Evolutionary conservation across 2,329 filamentous ascomycete genomes (phyloP), one percentile per base, ranked within the genome.

Genomic region (Sclerotiophoma versabilis): DNA sequence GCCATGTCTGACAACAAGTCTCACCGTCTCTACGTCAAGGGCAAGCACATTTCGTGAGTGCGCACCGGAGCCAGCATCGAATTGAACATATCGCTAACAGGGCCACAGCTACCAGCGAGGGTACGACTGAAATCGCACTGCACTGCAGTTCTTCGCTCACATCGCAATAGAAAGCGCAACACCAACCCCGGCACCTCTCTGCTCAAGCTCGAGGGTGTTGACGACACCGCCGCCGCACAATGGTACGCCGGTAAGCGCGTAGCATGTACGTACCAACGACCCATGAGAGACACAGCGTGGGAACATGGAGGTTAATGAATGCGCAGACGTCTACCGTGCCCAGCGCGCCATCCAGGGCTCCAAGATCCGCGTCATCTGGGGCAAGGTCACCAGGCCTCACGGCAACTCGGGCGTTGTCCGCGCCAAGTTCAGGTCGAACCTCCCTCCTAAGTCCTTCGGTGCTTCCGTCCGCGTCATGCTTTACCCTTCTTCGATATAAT

Each of bases 171-270:
- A 80, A 93, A 96, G 86, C 90, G 91, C 83, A 89, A 86, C 83
- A 92, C 88, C 78, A 92, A 90, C 85, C 89, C 93, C 73, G 88
- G 89, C 83, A 96, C 91, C 63, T 85, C 91, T 79, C 86, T 98
- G 82, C 90, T 99, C 84, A 95, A 97, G 88, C 96, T 99, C 76
- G 93, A 99, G 87, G 93, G 93, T 80, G 95, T 98, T 75, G 92
- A 96, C 75, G 87, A 91, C 85, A 87, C 90, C 76, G 84, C 91
- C 75, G 91, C 89, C 78, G 93, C 95, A 81, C 91, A 88, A 59
- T 70, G 97, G 90, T 99, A 99, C 85, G 85, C 92, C 69, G 95
- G 95, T 83, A 99, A 99, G 90, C 93, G 93, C 84, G 88, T 98
- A 79, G 95, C 95, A 79, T 99, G 62, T 65, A 65, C 54, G 62